Conservation (phyloP, 108 stramenopile species). For the Thalassiosira profunda region DNA sequence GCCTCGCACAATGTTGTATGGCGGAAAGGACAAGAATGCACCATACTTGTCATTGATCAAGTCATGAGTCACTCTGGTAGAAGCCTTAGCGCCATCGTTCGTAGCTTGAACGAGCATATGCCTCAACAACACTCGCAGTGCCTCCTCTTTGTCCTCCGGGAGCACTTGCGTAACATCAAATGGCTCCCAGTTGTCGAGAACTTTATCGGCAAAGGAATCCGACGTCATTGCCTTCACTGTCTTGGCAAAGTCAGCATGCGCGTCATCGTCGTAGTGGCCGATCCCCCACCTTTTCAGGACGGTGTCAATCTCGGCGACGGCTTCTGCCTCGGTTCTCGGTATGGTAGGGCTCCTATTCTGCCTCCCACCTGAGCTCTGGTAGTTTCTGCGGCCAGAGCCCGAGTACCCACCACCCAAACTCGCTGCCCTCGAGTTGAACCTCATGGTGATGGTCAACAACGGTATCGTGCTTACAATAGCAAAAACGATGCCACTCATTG, state of each 20-base stretch:
- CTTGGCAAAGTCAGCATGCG: constrained; percentile 2
- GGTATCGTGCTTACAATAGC: too few species aligned
- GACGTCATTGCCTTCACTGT: constrained; percentile 2
- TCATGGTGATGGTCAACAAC: too few species aligned
- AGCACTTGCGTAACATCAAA: constrained; percentile 1
- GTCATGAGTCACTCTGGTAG: constrained; percentile 1
- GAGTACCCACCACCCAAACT: background rate
- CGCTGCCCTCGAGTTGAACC: too few species aligned
- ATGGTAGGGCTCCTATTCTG: background rate
- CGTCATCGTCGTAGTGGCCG: background rate
- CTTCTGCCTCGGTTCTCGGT: background rate
- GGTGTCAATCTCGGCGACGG: background rate
- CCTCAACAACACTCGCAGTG: constrained; percentile 4
- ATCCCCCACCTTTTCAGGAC: background rate
- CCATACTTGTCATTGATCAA: constrained; percentile 1
- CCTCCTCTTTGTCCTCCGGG: background rate
- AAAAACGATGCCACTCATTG: too few species aligned
- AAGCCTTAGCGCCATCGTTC: background rate
- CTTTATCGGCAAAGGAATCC: constrained; percentile 5
- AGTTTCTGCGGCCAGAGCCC: background rate
- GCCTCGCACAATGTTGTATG: constrained; percentile 13
- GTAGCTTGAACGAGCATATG: constrained; percentile 10
- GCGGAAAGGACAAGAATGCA: constrained; percentile 10
- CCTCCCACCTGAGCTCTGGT: background rate
- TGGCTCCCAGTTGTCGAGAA: constrained; percentile 1